phyloP scores from a whole-genome alignment of 73 alveolate species.

The Durusdinium trenchii region DNA sequence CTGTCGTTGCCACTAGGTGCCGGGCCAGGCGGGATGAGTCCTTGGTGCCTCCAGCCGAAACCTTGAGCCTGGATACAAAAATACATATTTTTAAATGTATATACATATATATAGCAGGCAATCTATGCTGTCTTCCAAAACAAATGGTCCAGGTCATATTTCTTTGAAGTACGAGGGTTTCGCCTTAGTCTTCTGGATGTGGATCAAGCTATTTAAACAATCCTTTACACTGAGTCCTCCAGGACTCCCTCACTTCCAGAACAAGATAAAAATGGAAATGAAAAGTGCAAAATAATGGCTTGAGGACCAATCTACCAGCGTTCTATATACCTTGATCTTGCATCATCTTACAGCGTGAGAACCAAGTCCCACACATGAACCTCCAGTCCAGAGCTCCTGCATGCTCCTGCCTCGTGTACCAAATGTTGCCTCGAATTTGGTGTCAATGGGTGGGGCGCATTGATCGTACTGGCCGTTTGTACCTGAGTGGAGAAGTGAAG shows the following conservation, averaged over 20 bases:
- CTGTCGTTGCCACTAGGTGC: too few species aligned
- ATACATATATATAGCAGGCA: neutral
- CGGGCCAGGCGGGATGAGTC: too few species aligned
- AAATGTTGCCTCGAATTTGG: conserved; percentile 69
- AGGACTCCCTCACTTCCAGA: neutral
- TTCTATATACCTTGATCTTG: too few species aligned
- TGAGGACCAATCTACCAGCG: too few species aligned
- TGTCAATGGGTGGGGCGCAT: conserved; percentile 78
- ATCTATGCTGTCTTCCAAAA: neutral
- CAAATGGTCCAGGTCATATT: neutral
- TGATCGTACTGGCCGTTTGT: neutral
- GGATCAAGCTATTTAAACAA: neutral
- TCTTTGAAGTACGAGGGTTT: neutral
- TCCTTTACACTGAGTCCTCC: neutral
- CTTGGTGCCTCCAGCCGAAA: too few species aligned
- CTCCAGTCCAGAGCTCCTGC: neutral
- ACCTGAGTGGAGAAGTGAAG: neutral
- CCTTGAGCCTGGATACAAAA: too few species aligned
- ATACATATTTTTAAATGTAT: too few species aligned
- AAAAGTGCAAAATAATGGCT: too few species aligned
- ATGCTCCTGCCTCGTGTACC: conserved; percentile 6
- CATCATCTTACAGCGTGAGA: too few species aligned
- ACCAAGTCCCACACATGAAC: too few species aligned
- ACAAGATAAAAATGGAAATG: too few species aligned
- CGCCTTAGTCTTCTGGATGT: neutral